These are phyloP conservation scores for Cytospora chrysosperma DNA, from an alignment of 2,329 filamentous ascomycete genomes.

Conservation along the genomic window DNA sequence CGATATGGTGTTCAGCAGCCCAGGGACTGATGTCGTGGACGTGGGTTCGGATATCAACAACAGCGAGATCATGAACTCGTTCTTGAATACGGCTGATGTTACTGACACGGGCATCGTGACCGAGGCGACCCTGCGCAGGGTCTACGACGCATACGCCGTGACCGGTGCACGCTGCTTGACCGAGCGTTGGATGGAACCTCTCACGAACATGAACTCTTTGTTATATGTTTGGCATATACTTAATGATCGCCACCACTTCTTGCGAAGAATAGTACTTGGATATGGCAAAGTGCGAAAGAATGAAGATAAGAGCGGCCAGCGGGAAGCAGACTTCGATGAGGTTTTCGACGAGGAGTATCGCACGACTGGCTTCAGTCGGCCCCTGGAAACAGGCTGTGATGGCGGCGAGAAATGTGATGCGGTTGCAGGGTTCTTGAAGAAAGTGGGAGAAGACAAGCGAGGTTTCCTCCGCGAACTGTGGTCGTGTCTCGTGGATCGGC, in stretches of 20 bases:
- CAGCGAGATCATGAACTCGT: constrained; percentile 4
- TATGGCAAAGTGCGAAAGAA: constrained; percentile 1
- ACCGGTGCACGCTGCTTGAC: constrained; percentile 8
- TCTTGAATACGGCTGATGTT: constrained; percentile 7
- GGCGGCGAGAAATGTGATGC: constrained; percentile 5
- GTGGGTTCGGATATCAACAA: constrained; percentile 2
- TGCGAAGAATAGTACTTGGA: constrained; percentile 4
- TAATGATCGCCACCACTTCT: constrained; percentile 1
- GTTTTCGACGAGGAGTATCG: neutral
- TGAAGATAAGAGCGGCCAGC: neutral
- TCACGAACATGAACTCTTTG: neutral
- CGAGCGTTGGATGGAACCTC: constrained; percentile 8
- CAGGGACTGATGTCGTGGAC: constrained; percentile 4
- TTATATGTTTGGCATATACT: constrained; percentile 11
- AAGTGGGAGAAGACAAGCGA: neutral
- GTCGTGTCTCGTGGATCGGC: constrained; percentile 4
- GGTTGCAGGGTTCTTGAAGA: neutral
- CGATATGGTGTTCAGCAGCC: constrained; percentile 13
- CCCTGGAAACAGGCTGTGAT: constrained; percentile 4
- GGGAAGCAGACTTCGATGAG: constrained; percentile 13
- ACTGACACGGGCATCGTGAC: constrained; percentile 5
- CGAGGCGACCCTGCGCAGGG: neutral
- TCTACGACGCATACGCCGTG: constrained; percentile 7
- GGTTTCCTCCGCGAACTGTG: constrained; percentile 4
- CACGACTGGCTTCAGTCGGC: constrained; percentile 9